A percentile compares a stretch with the other conserved stretches of the same genome.
Evolutionary conservation across 345 rosid species (phyloP).

Genomic region (Erucastrum elatum): DNA sequence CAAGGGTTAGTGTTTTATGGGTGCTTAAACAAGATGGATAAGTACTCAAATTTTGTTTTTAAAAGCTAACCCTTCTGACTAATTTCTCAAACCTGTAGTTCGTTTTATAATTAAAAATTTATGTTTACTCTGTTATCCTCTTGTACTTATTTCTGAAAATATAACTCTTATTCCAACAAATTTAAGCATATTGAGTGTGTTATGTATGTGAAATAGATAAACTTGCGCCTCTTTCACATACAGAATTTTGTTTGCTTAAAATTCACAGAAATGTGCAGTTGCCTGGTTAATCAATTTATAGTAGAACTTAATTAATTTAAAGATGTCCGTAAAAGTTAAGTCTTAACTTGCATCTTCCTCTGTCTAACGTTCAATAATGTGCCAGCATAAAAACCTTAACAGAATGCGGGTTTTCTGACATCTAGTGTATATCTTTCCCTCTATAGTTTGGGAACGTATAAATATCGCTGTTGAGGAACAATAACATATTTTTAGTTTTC

Average conservation of each 20-base stretch:
- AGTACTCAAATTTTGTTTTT: constrained; percentile 37
- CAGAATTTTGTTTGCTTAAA: neutral
- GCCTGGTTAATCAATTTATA: neutral
- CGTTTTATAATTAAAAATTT: constrained; percentile 3
- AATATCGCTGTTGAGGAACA: neutral
- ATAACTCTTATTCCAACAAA: neutral
- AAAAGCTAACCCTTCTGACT: constrained; percentile 35
- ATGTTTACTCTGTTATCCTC: neutral
- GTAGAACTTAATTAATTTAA: neutral
- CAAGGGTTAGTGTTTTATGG: constrained; percentile 41
- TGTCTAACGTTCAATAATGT: neutral
- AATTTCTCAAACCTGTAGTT: constrained; percentile 28
- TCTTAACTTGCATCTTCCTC: neutral
- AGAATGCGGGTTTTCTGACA: neutral
- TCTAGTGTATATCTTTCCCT: neutral
- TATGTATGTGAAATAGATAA: neutral
- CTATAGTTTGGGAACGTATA: neutral
- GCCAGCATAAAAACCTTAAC: neutral
- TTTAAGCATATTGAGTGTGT: no score
- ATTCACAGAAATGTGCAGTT: neutral
- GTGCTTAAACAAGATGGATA: constrained; percentile 10
- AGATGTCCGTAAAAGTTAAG: neutral
- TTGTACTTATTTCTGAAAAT: neutral
- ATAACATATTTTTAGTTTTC: neutral
- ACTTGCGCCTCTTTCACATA: neutral